Percentiles rank a stretch among this genome's conserved stretches.
Conservation (phyloP, 805 yeast species). For the Lachancea nothofagi region DNA sequence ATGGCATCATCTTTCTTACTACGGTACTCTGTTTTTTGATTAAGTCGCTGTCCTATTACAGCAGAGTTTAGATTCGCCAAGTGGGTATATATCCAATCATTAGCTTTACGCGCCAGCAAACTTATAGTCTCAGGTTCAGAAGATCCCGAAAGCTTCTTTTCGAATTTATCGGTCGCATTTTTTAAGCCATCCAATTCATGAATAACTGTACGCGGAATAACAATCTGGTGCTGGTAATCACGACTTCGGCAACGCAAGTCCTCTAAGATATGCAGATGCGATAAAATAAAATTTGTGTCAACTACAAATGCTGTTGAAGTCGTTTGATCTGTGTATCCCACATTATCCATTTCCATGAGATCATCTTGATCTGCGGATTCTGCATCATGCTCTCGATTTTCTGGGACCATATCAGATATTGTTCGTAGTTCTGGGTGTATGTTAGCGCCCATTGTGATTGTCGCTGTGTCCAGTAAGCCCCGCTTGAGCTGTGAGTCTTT, state of each 20-base stretch:
- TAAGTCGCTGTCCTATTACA: slow-evolving; percentile 59
- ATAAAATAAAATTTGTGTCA: slow-evolving; percentile 78
- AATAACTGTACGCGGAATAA: slow-evolving; percentile 67
- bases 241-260: slow-evolving; percentile 40
- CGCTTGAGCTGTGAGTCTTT: too few relatives aligned
- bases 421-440: too few relatives aligned
- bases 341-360: slow-evolving; percentile 8
- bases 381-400: slow-evolving; percentile 16
- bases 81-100: slow-evolving; percentile 64
- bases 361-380: slow-evolving; percentile 1
- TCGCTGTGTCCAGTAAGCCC: too few relatives aligned
- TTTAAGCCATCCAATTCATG: slow-evolving; percentile 83
- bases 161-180: slow-evolving; percentile 27
- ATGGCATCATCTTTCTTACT: slow-evolving; percentile 72
- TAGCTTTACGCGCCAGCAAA: slow-evolving; percentile 61
- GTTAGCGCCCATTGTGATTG: too few relatives aligned
- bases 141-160: not conserved
- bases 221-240: slow-evolving; percentile 43
- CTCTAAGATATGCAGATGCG: slow-evolving; percentile 58
- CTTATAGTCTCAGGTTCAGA: slow-evolving; percentile 37
- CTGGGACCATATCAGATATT: slow-evolving; percentile 39
- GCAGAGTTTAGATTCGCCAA: slow-evolving; percentile 48
- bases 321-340: not conserved
- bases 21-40: slow-evolving; percentile 45
- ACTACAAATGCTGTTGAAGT: slow-evolving; percentile 46